These are phyloP conservation scores for Botrytis aclada DNA, from an alignment of 2,329 filamentous ascomycete genomes.

Conservation along the genomic window DNA sequence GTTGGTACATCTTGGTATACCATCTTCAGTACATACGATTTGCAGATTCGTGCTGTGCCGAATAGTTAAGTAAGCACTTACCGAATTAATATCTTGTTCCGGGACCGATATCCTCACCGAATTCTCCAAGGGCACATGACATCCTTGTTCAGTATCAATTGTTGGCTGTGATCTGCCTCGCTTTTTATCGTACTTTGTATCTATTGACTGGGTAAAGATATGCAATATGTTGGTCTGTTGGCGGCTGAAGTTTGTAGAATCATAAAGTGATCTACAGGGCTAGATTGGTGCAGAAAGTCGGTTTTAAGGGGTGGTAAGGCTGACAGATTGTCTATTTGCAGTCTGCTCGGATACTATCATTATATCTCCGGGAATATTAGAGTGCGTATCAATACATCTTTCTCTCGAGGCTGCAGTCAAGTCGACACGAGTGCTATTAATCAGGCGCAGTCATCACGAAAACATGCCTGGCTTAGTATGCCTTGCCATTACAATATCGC, in stretches of 20 bases:
- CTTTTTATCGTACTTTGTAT: neutral
- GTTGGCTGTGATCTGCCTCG: neutral
- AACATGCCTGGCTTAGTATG: neutral
- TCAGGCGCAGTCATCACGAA: neutral
- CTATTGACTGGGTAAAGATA: neutral
- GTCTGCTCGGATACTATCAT: neutral
- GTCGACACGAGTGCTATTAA: neutral
- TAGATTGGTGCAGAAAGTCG: neutral
- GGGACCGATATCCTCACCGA: neutral
- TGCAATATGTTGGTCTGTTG: neutral
- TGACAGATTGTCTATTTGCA: neutral
- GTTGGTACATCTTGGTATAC: neutral
- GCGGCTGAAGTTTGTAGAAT: neutral
- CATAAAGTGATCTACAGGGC: neutral
- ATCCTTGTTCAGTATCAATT: neutral
- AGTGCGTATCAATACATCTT: neutral
- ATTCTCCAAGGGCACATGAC: neutral
- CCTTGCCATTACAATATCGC: neutral
- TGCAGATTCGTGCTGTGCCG: neutral
- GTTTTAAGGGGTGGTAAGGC: neutral
- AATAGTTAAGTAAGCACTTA: neutral
- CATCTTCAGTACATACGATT: neutral
- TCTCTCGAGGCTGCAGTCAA: neutral
- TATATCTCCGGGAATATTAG: neutral
- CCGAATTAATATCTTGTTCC: neutral